Percentiles rank a stretch among this genome's conserved stretches.
These are phyloP conservation scores for Sugiyamaella chiloensis DNA, from an alignment of 805 yeast genomes.

Conservation along the genomic window DNA sequence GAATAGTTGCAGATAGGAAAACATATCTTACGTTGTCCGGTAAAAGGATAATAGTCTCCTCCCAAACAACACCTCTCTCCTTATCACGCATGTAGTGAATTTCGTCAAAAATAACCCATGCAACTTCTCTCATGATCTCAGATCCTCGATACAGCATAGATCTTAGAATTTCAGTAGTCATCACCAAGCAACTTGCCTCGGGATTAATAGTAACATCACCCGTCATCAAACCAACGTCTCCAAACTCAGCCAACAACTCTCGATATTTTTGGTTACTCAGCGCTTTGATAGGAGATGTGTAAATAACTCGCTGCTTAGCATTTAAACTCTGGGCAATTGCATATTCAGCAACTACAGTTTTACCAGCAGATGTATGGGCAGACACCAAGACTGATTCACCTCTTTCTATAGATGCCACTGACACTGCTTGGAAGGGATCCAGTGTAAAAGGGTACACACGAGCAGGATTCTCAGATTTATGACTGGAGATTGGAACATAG, in stretches of 20 bases:
- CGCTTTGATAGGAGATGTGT: slow-evolving; percentile 94
- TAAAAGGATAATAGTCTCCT: slow-evolving; percentile 89
- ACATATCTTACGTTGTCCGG: slow-evolving; percentile 97
- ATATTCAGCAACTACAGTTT: slow-evolving; percentile 94
- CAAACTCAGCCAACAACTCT: slow-evolving; percentile 87
- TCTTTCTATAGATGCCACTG: slow-evolving; percentile 93
- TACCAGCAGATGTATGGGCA: slow-evolving; percentile 97
- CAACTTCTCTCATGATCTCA: slow-evolving; percentile 97
- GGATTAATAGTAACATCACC: slow-evolving; percentile 99
- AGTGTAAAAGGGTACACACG: slow-evolving; percentile 86
- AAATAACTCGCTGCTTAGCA: slow-evolving; percentile 89
- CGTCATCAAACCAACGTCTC: slow-evolving; percentile 97
- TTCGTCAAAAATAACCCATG: slow-evolving; percentile 98
- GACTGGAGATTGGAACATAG: slow-evolving; percentile 84
- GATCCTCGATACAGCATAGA: slow-evolving; percentile 97
- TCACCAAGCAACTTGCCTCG: slow-evolving; percentile 95
- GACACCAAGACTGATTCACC: slow-evolving; percentile 93
- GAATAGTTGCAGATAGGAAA: slow-evolving; percentile 92
- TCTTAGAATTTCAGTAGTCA: slow-evolving; percentile 98
- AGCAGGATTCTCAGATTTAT: slow-evolving; percentile 74
- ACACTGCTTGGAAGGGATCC: slow-evolving; percentile 97
- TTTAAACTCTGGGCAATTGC: slow-evolving; percentile 94
- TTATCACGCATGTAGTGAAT: slow-evolving; percentile 98
- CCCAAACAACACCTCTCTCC: slow-evolving; percentile 99
- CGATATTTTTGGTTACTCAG: slow-evolving; percentile 91